Percentiles rank a stretch among this genome's conserved stretches.
Evolutionary conservation across 768 basidiomycete species (phyloP).

Genomic region (Dacryopinax primogenitus): DNA sequence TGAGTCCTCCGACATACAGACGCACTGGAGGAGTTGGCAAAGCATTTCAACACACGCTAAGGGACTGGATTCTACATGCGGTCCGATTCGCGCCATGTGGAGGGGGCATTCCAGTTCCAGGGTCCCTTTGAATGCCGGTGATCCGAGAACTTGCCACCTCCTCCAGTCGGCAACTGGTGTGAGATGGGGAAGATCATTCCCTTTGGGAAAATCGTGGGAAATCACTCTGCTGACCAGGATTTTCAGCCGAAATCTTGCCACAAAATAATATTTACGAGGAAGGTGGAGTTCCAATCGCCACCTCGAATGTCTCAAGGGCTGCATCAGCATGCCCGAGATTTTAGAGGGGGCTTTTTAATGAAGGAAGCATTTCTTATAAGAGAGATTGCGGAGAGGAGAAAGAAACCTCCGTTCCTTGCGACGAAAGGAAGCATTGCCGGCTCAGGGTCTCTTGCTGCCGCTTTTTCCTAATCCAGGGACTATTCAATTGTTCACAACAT

Average conservation of each 20-base stretch:
- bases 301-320: not conserved
- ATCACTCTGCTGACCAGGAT: not conserved
- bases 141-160: not conserved
- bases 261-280: not conserved
- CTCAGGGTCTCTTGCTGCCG: not conserved
- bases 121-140: not conserved
- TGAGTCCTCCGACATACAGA: not conserved
- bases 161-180: not conserved
- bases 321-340: not conserved
- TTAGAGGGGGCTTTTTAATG: not conserved
- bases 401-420: not conserved
- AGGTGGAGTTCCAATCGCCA: not conserved
- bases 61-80: not conserved
- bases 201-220: not conserved
- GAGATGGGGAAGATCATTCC: not conserved
- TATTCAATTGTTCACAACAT: not conserved
- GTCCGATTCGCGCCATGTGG: not conserved
- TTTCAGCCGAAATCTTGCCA: not conserved
- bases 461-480: constrained; percentile 2
- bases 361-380: not conserved
- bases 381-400: not conserved
- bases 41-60: not conserved
- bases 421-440: not conserved
- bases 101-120: not conserved
- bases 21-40: not conserved